These are phyloP conservation scores for Castanopsis chinensis DNA, from an alignment of 306 rosid species.

Conservation along the genomic window DNA sequence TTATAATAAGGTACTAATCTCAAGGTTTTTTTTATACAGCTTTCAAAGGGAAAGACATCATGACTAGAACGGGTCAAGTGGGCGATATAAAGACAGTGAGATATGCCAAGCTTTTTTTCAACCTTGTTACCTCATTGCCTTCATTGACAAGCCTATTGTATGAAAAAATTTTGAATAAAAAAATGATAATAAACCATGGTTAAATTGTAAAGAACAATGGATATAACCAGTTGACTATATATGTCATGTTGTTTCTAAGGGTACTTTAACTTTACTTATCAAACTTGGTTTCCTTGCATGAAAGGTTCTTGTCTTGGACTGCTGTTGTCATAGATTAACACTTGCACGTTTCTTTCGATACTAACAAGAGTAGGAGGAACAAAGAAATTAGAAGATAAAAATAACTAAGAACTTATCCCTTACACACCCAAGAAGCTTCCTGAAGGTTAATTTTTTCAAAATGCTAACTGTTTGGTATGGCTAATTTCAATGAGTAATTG, in stretches of 20 bases:
- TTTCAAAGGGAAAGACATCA: slow-evolving; percentile 46
- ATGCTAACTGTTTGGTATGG: neutral
- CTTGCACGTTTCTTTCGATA: slow-evolving; percentile 8
- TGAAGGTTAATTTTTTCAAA: neutral
- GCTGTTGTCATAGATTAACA: neutral
- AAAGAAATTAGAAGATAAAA: slow-evolving; percentile 3
- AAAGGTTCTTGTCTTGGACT: neutral
- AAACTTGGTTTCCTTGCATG: slow-evolving; percentile 35
- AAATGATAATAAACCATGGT: slow-evolving; percentile 12
- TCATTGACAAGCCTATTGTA: slow-evolving; percentile 25
- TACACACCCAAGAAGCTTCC: neutral
- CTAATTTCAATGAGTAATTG: neutral
- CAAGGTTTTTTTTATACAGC: slow-evolving; percentile 29
- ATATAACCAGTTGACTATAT: neutral
- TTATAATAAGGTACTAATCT: slow-evolving; percentile 13
- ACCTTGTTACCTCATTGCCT: slow-evolving; percentile 54
- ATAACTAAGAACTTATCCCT: neutral
- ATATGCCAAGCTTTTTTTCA: slow-evolving; percentile 29
- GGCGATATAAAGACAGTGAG: slow-evolving; percentile 28
- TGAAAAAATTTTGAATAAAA: slow-evolving; percentile 11
- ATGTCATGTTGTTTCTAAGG: neutral
- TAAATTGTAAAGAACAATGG: slow-evolving; percentile 11
- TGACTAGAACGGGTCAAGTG: slow-evolving; percentile 29
- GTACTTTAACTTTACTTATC: slow-evolving; percentile 28
- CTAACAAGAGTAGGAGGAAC: slow-evolving; percentile 17